Evolutionary conservation across 257 asterid species (phyloP).

Genomic region (Solanum pinnatisectum): DNA sequence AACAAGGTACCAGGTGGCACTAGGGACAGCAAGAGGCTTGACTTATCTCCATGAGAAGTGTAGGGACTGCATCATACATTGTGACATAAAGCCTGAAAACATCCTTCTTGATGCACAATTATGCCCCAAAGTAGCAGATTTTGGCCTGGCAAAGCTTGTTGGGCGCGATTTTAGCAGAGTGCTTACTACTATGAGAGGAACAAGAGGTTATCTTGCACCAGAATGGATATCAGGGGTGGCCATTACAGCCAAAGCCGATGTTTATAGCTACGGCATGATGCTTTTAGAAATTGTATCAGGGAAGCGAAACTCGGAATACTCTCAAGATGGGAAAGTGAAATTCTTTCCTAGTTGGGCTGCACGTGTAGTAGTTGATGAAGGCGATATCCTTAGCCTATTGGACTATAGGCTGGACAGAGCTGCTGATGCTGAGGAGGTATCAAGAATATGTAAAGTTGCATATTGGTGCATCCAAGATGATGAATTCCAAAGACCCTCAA

Average conservation of each 20-base stretch:
- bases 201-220: constrained; percentile 49
- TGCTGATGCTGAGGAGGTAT: constrained; percentile 27
- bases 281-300: constrained; percentile 41
- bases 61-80: constrained; percentile 39
- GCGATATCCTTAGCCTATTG: constrained; percentile 24
- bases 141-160: constrained; percentile 50
- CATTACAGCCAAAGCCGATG: constrained; percentile 39
- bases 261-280: constrained; percentile 49
- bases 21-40: constrained; percentile 52
- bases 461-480: constrained; percentile 49
- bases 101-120: constrained; percentile 27
- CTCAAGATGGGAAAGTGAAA: constrained; percentile 14
- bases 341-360: constrained; percentile 38
- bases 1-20: constrained; percentile 32
- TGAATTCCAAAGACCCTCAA: constrained; percentile 31
- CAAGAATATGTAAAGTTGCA: constrained; percentile 30
- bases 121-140: constrained; percentile 48
- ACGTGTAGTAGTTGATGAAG: constrained; percentile 11
- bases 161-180: constrained; percentile 40
- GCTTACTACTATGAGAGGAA: constrained; percentile 39
- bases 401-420: constrained; percentile 19
- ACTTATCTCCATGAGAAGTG: constrained; percentile 52
- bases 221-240: constrained; percentile 42
- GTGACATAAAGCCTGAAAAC: constrained; percentile 51
- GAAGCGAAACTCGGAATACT: constrained; percentile 25